phyloP scores from a whole-genome alignment of 139 green algal species.

The Closterium sp. region DNA sequence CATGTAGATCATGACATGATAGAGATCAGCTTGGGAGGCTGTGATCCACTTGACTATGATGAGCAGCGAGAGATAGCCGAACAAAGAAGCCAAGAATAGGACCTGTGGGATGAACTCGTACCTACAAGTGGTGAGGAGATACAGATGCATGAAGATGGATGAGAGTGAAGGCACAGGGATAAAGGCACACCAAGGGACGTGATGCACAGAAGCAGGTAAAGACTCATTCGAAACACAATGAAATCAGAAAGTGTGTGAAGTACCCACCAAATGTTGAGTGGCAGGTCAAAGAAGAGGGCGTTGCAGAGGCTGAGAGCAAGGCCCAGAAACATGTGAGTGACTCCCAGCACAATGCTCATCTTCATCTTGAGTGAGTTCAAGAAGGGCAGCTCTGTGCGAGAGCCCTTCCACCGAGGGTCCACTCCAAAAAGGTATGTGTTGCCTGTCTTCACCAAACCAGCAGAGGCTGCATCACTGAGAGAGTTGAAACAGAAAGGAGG shows the following conservation, averaged over 20 bases:
- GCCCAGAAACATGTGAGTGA: conserved; percentile 91
- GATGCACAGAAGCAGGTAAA: not conserved
- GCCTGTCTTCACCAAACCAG: conserved; percentile 52
- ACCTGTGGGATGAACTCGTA: conserved; percentile 90
- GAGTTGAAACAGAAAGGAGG: not conserved
- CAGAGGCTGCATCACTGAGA: conserved; percentile 55
- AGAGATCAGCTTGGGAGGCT: conserved; percentile 84
- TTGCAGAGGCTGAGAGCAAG: conserved; percentile 94
- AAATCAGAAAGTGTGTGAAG: not conserved
- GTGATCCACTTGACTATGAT: conserved; percentile 95
- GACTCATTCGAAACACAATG: not conserved
- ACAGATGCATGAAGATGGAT: not conserved
- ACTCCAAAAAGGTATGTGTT: conserved; percentile 83
- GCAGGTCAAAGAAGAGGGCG: conserved; percentile 80
- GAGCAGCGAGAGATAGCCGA: conserved; percentile 94
- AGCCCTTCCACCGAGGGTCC: conserved; percentile 94
- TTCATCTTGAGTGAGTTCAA: conserved; percentile 99
- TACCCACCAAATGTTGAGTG: conserved; percentile 73
- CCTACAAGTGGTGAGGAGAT: conserved; percentile 21
- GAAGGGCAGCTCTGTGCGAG: conserved; percentile 91
- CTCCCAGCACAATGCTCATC: conserved; percentile 93
- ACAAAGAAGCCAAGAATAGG: conserved; percentile 94
- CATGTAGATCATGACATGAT: conserved; percentile 99
- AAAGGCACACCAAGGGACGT: not conserved
- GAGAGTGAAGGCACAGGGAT: not conserved